Base-by-base conservation (phyloP, 352 stramenopile species). In the Pythium aquatile region DNA sequence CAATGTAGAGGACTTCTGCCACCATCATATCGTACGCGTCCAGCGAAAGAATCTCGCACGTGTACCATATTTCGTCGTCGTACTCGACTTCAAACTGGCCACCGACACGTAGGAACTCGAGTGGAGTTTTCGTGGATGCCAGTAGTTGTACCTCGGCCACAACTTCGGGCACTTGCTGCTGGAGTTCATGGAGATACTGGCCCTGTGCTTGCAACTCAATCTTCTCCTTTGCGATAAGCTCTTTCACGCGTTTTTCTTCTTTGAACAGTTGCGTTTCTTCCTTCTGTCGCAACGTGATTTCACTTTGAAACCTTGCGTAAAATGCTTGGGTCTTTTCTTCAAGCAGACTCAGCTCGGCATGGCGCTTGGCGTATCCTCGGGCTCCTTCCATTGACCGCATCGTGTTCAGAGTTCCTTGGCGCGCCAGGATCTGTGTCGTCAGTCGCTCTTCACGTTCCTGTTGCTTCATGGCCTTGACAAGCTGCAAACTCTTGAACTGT, bases 61-160 rank as follows among this genome's bases (percentile, higher is more conserved):
- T 66, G 58, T 94, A 91, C 81, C 83, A 93, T 14, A 71, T 65
- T 28, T 87, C 80, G 39, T 94, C 83, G 33, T 94, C 85, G 33
- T 86, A 81, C 35, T 88, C 77, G 14, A 94, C 81, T 35, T 93
- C 77, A 9, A 93, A 61, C 29, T 77, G 62, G 42, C 69, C 79
- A 3, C 81, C 83, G 9, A 78, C 61, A 5, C 57, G 59, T 20
- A 94, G 55, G 65, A 93, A 91, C 55, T 90, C 85, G n/a, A 94
- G 73, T 3, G 85, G 62, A 7, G 77, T 79, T 59, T 91, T 92
- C 0, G 44, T 69, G 0, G 79, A 81, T 6, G 65, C 68, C 10
- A 81, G 57, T 11, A 91, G 56, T 20, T 78, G 49, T 1, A 91
- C 52, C 9, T 90, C 79, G 1, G 82, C 77, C 0, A 91, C 72